Evolutionary conservation across 2,329 filamentous ascomycete genomes (phyloP).

Genomic region (Phialophora expanda): DNA sequence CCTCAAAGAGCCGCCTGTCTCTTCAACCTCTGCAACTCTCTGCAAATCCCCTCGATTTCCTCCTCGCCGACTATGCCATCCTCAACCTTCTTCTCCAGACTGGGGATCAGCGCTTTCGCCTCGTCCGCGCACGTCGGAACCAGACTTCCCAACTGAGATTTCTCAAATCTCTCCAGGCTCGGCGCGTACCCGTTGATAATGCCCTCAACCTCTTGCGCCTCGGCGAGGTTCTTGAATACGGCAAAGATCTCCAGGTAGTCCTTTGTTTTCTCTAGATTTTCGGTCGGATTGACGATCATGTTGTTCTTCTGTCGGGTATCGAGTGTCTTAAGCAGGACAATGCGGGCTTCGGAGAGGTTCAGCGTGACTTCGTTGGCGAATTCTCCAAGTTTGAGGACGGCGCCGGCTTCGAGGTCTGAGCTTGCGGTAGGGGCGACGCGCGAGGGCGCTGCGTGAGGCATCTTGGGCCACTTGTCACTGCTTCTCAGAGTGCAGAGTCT

Average conservation of each 20-base stretch:
- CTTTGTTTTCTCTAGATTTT: conserved; percentile 80
- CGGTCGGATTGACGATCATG: conserved; percentile 49
- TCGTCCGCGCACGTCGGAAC: conserved; percentile 94
- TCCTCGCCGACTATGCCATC: conserved; percentile 61
- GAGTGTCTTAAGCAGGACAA: conserved; percentile 89
- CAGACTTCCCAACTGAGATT: conserved; percentile 77
- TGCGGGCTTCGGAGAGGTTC: conserved; percentile 86
- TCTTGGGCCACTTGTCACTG: conserved; percentile 6
- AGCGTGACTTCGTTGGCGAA: conserved; percentile 91
- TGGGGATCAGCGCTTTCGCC: conserved; percentile 94
- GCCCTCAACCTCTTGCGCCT: conserved; percentile 90
- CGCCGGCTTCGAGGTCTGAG: conserved; percentile 86
- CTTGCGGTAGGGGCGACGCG: conserved; percentile 51
- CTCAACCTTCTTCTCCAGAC: conserved; percentile 82
- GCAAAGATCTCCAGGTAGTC: conserved; percentile 95
- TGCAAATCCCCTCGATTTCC: conserved; percentile 82
- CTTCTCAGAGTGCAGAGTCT: neutral
- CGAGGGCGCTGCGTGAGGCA: conserved; percentile 39
- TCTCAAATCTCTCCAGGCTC: conserved; percentile 87
- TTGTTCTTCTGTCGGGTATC: conserved; percentile 57
- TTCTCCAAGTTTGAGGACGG: conserved; percentile 84
- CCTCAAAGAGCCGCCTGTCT: conserved; percentile 36
- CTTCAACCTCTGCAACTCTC: conserved; percentile 83
- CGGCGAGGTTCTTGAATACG: conserved; percentile 93
- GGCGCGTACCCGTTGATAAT: conserved; percentile 75